A percentile compares a stretch with the other conserved stretches of the same genome.
Evolutionary conservation across 768 basidiomycete species (phyloP).

Genomic region (Tubosaeta sp.): DNA sequence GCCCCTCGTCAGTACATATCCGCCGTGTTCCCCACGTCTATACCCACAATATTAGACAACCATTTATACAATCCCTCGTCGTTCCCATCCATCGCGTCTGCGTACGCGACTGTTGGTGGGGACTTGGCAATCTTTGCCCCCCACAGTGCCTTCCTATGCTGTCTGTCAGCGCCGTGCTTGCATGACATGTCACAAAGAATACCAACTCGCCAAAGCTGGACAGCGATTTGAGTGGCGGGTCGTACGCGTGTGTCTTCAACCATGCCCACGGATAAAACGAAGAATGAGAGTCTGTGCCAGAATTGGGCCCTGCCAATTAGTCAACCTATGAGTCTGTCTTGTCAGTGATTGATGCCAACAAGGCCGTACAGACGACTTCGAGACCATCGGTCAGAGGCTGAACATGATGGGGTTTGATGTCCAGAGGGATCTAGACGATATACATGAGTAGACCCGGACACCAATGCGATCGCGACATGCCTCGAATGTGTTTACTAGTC

Average conservation of each 20-base stretch:
- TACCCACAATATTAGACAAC: slow-evolving; percentile 72
- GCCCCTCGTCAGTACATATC: slow-evolving; percentile 1
- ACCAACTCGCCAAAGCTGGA: slow-evolving; percentile 41
- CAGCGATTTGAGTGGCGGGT: slow-evolving; percentile 47
- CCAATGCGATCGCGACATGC: slow-evolving; percentile 34
- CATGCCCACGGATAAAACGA: slow-evolving; percentile 88
- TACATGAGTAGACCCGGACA: background rate
- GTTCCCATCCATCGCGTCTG: slow-evolving; percentile 64
- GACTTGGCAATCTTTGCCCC: slow-evolving; percentile 67
- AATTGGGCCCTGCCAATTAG: slow-evolving; percentile 18
- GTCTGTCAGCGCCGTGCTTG: background rate
- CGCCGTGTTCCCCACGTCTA: background rate
- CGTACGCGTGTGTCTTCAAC: slow-evolving; percentile 75
- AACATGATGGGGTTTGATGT: slow-evolving; percentile 61
- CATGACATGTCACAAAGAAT: background rate
- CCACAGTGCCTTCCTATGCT: slow-evolving; percentile 69
- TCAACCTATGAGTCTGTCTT: background rate
- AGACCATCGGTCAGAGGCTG: slow-evolving; percentile 59
- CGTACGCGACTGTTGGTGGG: slow-evolving; percentile 71
- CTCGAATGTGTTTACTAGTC: slow-evolving; percentile 82
- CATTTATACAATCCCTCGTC: slow-evolving; percentile 73
- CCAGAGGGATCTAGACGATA: slow-evolving; percentile 60
- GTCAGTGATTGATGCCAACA: background rate
- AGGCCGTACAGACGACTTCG: slow-evolving; percentile 64
- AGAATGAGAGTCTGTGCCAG: slow-evolving; percentile 50